phyloP scores from a whole-genome alignment of 73 alveolate genomes.

The Paramecium pentaurelia region DNA sequence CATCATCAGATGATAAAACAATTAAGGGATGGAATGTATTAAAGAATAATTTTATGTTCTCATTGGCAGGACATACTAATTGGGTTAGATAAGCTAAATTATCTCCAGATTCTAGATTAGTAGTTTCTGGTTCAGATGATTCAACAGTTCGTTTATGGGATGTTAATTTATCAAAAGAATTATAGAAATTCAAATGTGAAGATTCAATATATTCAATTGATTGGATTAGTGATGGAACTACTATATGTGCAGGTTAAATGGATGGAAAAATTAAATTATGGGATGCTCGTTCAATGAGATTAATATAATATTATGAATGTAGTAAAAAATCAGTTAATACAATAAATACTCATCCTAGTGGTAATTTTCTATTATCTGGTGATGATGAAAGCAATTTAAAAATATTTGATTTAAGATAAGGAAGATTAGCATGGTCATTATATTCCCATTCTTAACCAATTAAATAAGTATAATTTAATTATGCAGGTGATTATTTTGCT shows the following conservation, averaged over 20 bases:
- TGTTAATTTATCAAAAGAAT: conserved; percentile 72
- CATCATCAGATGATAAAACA: conserved; percentile 99
- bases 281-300: conserved; percentile 94
- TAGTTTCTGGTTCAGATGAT: conserved; percentile 96
- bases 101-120: conserved; percentile 97
- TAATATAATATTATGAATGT: conserved; percentile 90
- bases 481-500: conserved; percentile 95
- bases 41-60: conserved; percentile 86
- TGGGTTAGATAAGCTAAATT: conserved; percentile 97
- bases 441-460: conserved; percentile 95
- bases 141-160: conserved; percentile 94
- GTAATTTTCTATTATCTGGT: conserved; percentile 88
- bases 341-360: conserved; percentile 93
- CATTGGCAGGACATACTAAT: conserved; percentile 96
- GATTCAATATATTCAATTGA: conserved; percentile 82
- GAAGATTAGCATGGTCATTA: conserved; percentile 91
- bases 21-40: conserved; percentile 90
- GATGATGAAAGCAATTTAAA: conserved; percentile 93
- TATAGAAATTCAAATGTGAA: conserved; percentile 77
- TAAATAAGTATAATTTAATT: conserved; percentile 84
- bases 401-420: conserved; percentile 98
- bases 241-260: conserved; percentile 88
- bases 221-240: conserved; percentile 96
- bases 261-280: conserved; percentile 97
- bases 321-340: conserved; percentile 86